Conservation (phyloP, 2,329 filamentous ascomycete genomes). For the Alternaria infectoria region DNA sequence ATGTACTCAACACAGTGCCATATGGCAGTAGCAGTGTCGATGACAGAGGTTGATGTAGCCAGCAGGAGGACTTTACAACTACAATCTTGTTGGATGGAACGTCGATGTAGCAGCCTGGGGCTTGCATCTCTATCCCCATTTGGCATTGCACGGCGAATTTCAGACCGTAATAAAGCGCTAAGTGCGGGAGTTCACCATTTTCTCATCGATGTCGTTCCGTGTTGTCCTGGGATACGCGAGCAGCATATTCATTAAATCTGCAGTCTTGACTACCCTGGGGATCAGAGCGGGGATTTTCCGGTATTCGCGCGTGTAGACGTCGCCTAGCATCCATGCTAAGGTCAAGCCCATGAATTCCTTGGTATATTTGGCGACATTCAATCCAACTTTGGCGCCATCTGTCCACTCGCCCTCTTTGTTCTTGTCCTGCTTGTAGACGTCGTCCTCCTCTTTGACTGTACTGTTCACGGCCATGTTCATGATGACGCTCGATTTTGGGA, state of each 20-base stretch:
- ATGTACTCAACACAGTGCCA: background rate
- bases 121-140: too few species aligned
- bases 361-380: background rate
- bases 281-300: too few species aligned
- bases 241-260: too few species aligned
- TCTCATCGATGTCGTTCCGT: too few species aligned
- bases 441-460: background rate
- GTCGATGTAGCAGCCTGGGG: background rate
- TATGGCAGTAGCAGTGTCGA: background rate
- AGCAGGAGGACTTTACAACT: background rate
- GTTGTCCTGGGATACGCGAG: too few species aligned
- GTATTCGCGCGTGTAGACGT: too few species aligned
- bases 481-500: background rate
- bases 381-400: background rate
- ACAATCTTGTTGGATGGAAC: rapidly evolving
- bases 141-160: too few species aligned
- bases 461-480: background rate
- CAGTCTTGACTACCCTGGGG: too few species aligned
- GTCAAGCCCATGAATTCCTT: background rate
- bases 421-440: background rate
- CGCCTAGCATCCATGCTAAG: too few species aligned
- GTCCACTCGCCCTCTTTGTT: background rate
- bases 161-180: too few species aligned
- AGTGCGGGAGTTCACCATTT: too few species aligned
- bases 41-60: background rate